Evolutionary conservation across 371 early-diverging fungal species (phyloP), one percentile per base, ranked within the genome.

Genomic region (Neoconidiobolus thromboides): DNA sequence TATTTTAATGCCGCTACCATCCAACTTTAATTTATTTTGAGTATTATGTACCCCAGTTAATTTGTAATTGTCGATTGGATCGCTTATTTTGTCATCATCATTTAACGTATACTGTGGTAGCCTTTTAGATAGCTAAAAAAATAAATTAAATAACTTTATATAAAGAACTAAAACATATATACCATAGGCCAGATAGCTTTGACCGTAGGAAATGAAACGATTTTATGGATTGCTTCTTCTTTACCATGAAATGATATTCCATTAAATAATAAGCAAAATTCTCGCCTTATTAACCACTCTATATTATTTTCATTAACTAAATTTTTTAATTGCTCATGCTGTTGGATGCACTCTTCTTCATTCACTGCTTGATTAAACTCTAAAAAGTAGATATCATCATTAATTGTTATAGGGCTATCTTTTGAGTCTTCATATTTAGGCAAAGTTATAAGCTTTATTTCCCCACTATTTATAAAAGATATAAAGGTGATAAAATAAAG

Each of bases 1-100:
- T 43, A 87, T 82, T 62, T 76, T 80, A 66, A 85, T 67, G 6
- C 83, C 82, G 55, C 70, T 72, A n/a, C 86, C 86, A 36, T 50
- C 50, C 7, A 10, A 14, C 36, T 15, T 14, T 14, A 50, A 15
- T 14, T 14, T 12, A 5, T 50, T 36, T 14, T 50, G 50, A 50
- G 15, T 15, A 6, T 50, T 14, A 4, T 5, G 14, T n/a, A 50
- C 50, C 14, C 50, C 50, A 50, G 50, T 50, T 15, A 50, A 14
- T 5, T 5, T 5, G 14, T 50, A 15, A 36, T 50, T 50, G 7
- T 50, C 50, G 15, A 6, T 7, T 5, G 50, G 50, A 36, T 50
- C 50, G 14, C 15, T 14, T n/a, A 15, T 14, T 14, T 4, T 10
- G 7, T 5, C 5, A 5, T 15, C 50, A 36, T 36, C 36, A 5